Conservation (phyloP, 306 rosid species). For the Gleditsia sinensis region DNA sequence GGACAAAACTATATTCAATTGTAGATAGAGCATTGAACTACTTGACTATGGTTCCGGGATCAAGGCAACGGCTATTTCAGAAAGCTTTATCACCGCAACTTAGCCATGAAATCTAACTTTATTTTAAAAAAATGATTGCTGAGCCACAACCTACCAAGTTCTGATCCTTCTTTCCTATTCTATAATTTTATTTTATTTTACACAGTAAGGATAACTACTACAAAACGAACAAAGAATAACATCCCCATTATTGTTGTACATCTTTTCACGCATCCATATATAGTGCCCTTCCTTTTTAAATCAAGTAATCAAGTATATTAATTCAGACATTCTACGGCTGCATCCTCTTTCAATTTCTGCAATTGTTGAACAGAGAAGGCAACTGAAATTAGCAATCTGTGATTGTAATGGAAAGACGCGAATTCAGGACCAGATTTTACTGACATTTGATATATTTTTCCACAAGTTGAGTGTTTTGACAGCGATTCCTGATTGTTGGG, state of each 20-base stretch:
- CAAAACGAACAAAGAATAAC: neutral
- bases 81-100: too few relatives aligned
- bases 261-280: neutral
- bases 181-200: too few relatives aligned
- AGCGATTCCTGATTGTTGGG: constrained; percentile 82
- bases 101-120: neutral
- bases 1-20: too few relatives aligned
- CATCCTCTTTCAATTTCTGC: neutral
- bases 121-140: neutral
- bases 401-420: neutral
- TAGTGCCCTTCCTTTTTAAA: neutral
- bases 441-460: constrained; percentile 67
- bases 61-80: too few relatives aligned
- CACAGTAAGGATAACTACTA: neutral
- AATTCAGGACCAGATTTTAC: constrained; percentile 27
- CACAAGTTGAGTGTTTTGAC: constrained; percentile 67
- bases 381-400: neutral
- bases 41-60: too few relatives aligned
- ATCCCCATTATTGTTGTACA: too few relatives aligned
- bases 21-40: too few relatives aligned
- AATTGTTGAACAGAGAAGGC: neutral
- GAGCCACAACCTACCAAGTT: neutral
- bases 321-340: neutral
- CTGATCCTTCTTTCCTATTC: neutral
- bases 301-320: too few relatives aligned